phyloP scores from a whole-genome alignment of 2,329 filamentous ascomycete genomes.

The Myriosclerotinia scirpicola region DNA sequence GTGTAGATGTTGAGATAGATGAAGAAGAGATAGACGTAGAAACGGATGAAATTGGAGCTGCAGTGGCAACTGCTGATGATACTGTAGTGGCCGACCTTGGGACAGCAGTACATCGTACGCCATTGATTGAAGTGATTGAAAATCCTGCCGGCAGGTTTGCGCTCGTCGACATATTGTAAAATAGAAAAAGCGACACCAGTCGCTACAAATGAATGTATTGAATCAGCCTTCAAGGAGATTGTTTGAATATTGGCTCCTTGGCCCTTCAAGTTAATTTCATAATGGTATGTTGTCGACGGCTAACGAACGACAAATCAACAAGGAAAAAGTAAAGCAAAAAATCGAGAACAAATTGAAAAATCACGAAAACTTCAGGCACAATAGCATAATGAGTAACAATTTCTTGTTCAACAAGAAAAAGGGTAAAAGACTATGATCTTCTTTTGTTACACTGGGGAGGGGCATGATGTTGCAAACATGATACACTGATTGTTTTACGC shows the following conservation, averaged over 20 bases:
- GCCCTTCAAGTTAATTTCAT: constrained; percentile 34
- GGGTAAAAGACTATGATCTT: constrained; percentile 2
- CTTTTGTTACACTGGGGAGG: constrained; percentile 17
- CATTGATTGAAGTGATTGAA: constrained; percentile 51
- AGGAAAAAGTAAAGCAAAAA: constrained; percentile 29
- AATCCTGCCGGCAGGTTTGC: constrained; percentile 47
- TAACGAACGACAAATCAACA: constrained; percentile 15
- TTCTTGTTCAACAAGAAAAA: background rate
- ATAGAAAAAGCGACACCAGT: constrained; percentile 34
- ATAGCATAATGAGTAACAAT: constrained; percentile 5
- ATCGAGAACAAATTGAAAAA: constrained; percentile 1
- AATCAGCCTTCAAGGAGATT: constrained; percentile 36
- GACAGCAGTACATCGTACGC: constrained; percentile 55
- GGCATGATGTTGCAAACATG: constrained; percentile 21
- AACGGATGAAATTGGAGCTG: constrained; percentile 19
- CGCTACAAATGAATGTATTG: constrained; percentile 32
- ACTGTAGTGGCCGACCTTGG: constrained; percentile 42
- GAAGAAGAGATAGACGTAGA: background rate
- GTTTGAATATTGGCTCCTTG: constrained; percentile 31
- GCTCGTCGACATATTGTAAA: constrained; percentile 45
- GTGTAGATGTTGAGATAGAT: background rate
- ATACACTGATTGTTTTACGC: constrained; percentile 20
- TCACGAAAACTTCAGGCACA: background rate
- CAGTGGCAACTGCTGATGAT: constrained; percentile 22
- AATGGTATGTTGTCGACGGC: constrained; percentile 20